Base-by-base conservation (phyloP, 805 yeast genomes). In the Candida manassasensis region DNA sequence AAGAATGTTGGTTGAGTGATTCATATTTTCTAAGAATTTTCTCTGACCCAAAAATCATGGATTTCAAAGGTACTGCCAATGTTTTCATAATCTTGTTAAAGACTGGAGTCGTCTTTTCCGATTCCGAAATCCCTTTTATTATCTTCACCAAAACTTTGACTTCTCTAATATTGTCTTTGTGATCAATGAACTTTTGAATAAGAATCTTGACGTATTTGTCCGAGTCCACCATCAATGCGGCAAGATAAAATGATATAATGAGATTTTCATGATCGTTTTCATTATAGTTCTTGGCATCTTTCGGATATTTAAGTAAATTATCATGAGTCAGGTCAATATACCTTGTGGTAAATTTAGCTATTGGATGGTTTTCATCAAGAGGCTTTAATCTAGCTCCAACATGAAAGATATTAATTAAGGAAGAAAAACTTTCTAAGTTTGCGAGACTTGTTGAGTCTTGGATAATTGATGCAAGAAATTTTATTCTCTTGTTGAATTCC, bases 181-280 rank as follows among this genome's bases (percentile, higher is more conserved):
- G 36, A 13, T 50, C 51, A 22, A 46, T 39, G 30, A 55, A 59
- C 21, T 43, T 50, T 3, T 41, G 37, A 13, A 54, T 38, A 18
- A 67, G 43, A 1, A 48, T 27, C 11, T 50, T 47, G 9, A 47
- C 36, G 43, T 64, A 65, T 34, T 45, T 52, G 5, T 51, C 53
- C 1, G 69, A 66, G 32, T 59, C 53, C 25, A 65, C 40, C 42
- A 57, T 47, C 4, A 62, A 51, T 4, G 71, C 70, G 4, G 66
- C 59, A 1, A 59, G 50, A 37, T 48, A 61, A 26, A 60, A 57
- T 30, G 59, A 54, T 2, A 58, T 49, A 6, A 47, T 18, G 12
- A 61, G 43, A 14, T 44, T 42, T 21, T 54, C 56, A 40, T 50
- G 57, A 11, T 44, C 37, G n/a, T 19, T 12, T 8, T 43, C 48